phyloP scores from a whole-genome alignment of 495 filamentous ascomycete species.

The Tricharina praecox region DNA sequence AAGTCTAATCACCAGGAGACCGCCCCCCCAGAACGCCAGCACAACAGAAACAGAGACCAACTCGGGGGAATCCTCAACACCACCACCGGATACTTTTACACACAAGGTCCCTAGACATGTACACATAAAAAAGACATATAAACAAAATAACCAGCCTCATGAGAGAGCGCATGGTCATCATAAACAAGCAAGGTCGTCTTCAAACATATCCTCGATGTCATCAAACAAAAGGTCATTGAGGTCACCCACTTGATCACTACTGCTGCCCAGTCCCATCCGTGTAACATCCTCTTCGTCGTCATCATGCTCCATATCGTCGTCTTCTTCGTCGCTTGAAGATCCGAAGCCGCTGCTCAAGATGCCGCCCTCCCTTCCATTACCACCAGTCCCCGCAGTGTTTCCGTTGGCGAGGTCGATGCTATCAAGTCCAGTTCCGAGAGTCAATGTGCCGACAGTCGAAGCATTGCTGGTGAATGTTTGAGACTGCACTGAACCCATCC shows the following conservation, averaged over 20 bases:
- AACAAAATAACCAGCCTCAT: background rate
- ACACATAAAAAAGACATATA: background rate
- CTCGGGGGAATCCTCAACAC: background rate
- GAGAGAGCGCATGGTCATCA: slow-evolving; percentile 7
- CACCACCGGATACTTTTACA: slow-evolving; percentile 4
- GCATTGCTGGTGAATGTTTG: slow-evolving; percentile 41
- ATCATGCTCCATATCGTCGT: slow-evolving; percentile 84
- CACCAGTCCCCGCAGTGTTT: slow-evolving; percentile 39
- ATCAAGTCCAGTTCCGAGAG: slow-evolving; percentile 44
- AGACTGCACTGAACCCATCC: slow-evolving; percentile 43
- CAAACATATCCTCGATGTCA: slow-evolving; percentile 25
- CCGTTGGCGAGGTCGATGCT: slow-evolving; percentile 58
- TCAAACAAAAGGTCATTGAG: slow-evolving; percentile 24
- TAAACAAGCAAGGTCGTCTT: slow-evolving; percentile 25
- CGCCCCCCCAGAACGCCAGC: too few species aligned
- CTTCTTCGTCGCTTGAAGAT: slow-evolving; percentile 88
- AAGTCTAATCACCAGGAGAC: slow-evolving; percentile 14
- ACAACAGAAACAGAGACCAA: background rate
- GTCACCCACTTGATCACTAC: slow-evolving; percentile 28
- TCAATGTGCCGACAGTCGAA: slow-evolving; percentile 43
- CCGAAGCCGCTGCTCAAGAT: slow-evolving; percentile 80
- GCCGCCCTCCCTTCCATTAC: slow-evolving; percentile 35
- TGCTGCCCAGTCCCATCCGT: slow-evolving; percentile 22
- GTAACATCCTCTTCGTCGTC: slow-evolving; percentile 44
- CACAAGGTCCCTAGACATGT: background rate